Conservation (phyloP, 352 stramenopile species). For the Phytopythium cucurbitacearum region DNA sequence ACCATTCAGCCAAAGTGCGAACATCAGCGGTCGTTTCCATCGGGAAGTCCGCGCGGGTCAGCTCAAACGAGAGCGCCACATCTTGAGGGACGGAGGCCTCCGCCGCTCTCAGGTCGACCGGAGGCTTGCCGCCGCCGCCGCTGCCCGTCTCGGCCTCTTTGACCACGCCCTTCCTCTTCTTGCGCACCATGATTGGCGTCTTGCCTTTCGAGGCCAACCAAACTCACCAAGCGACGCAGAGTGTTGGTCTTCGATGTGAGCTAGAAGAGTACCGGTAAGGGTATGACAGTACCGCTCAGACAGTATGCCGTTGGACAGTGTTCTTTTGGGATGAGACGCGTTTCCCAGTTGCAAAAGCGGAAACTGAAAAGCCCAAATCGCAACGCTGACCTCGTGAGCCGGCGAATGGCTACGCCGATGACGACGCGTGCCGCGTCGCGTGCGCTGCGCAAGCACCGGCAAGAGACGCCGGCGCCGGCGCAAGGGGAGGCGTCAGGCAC, state of each 20-base stretch:
- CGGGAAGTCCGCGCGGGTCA: constrained; percentile 18
- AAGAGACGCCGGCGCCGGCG: background rate
- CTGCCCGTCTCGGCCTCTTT: constrained; percentile 39
- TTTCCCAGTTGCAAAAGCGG: too few relatives aligned
- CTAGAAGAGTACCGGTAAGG: too few relatives aligned
- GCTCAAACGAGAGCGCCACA: constrained; percentile 22
- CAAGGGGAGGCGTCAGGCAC: too few relatives aligned
- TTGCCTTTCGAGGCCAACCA: background rate
- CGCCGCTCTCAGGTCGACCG: constrained; percentile 25
- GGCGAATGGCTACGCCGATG: constrained; percentile 9
- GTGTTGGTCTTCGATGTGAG: background rate
- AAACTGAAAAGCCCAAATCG: too few relatives aligned
- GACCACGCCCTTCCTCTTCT: constrained; percentile 71
- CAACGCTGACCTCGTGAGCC: too few relatives aligned
- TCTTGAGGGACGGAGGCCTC: constrained; percentile 26
- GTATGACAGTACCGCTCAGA: too few relatives aligned
- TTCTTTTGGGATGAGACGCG: too few relatives aligned
- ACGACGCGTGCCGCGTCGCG: constrained; percentile 9
- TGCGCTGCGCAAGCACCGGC: constrained; percentile 8
- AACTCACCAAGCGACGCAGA: background rate
- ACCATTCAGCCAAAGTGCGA: constrained; percentile 35
- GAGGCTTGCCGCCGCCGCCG: constrained; percentile 15
- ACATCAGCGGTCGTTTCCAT: constrained; percentile 11
- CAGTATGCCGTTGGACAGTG: too few relatives aligned
- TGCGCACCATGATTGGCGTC: constrained; percentile 54